Evolutionary conservation across 352 stramenopile species (phyloP).

Genomic region (Globisporangium rhizosaccharum): DNA sequence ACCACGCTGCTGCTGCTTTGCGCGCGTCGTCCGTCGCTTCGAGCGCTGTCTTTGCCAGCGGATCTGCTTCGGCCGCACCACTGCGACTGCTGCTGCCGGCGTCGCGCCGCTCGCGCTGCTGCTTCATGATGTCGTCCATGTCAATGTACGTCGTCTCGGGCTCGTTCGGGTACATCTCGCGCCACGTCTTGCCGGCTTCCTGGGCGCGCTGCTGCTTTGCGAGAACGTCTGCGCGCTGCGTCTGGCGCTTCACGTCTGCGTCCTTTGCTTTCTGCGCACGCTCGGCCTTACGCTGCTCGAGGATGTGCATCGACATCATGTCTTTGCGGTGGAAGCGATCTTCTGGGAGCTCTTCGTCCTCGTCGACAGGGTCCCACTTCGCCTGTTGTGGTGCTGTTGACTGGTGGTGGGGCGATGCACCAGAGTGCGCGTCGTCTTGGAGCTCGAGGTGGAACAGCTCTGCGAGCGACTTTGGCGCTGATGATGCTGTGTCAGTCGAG

Average conservation of each 20-base stretch:
- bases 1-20: constrained; percentile 45
- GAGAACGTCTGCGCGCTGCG: constrained; percentile 38
- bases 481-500: neutral
- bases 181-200: constrained; percentile 65
- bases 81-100: neutral
- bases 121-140: constrained; percentile 58
- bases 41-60: neutral
- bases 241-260: constrained; percentile 39
- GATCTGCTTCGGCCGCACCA: constrained; percentile 2
- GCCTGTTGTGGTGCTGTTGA: constrained; percentile 10
- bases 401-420: neutral
- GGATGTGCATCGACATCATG: constrained; percentile 86
- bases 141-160: constrained; percentile 75
- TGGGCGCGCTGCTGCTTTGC: constrained; percentile 44
- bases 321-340: constrained; percentile 76
- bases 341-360: constrained; percentile 75
- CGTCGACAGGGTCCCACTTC: constrained; percentile 55
- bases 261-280: constrained; percentile 58
- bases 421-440: neutral
- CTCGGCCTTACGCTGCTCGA: constrained; percentile 63
- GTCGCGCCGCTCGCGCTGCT: constrained; percentile 33
- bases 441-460: constrained; percentile 68
- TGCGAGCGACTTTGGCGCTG: constrained; percentile 40
- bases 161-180: constrained; percentile 75
- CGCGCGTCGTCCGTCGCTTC: constrained; percentile 37